Conservation (phyloP, 2,329 filamentous ascomycete species). For the Calonectria leucothoes region DNA sequence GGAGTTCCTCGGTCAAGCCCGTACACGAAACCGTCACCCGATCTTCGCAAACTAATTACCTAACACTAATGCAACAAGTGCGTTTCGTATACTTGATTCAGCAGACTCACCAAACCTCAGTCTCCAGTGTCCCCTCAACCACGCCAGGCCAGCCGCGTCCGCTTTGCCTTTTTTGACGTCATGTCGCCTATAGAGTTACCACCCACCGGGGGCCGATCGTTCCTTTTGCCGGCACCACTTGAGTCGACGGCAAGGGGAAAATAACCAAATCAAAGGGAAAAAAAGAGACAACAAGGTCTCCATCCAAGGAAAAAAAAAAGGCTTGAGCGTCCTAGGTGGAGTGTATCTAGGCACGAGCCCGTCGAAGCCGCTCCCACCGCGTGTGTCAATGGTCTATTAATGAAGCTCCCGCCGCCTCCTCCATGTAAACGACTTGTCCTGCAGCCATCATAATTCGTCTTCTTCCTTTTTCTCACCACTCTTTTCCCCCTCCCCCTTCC, state of each 20-base stretch:
- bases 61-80: conserved; percentile 18
- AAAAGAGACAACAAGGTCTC: not conserved
- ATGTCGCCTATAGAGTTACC: not conserved
- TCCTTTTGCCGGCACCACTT: not conserved
- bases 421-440: not conserved
- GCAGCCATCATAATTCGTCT: not conserved
- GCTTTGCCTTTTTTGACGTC: conserved; percentile 17
- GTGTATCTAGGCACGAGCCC: not conserved
- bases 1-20: conserved; percentile 1
- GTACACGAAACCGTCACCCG: conserved; percentile 15
- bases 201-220: not conserved
- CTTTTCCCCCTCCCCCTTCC: not conserved
- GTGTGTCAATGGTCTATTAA: not conserved
- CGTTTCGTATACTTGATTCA: conserved; percentile 18
- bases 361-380: not conserved
- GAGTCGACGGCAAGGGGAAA: not conserved
- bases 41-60: conserved; percentile 18
- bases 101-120: not conserved
- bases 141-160: not conserved
- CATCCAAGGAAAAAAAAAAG: not conserved
- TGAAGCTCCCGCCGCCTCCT: not conserved
- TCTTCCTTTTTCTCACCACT: not conserved
- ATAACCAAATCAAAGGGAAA: not conserved
- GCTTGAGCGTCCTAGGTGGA: not conserved
- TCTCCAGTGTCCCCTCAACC: not conserved